phyloP scores from a whole-genome alignment of 257 asterid species.

The Paulownia fortunei region DNA sequence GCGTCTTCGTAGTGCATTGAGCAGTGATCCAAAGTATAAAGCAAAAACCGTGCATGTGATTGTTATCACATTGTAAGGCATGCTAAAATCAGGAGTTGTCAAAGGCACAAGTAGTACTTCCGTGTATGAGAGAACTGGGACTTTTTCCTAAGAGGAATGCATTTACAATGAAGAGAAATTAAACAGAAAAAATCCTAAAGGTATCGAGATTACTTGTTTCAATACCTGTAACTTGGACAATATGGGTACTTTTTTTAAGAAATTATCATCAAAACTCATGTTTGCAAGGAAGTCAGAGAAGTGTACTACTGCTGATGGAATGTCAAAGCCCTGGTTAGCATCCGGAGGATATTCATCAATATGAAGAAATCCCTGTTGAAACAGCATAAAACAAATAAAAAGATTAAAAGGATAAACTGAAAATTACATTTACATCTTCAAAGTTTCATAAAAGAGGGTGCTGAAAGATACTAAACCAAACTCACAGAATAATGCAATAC shows the following conservation, averaged over 20 bases:
- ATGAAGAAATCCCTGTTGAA: constrained; percentile 91
- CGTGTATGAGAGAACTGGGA: constrained; percentile 72
- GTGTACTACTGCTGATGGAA: constrained; percentile 87
- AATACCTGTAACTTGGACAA: constrained; percentile 77
- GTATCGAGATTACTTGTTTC: constrained; percentile 4
- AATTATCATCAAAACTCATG: constrained; percentile 56
- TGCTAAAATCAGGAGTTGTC: constrained; percentile 99
- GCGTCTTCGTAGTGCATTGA: constrained; percentile 86
- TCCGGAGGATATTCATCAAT: constrained; percentile 98
- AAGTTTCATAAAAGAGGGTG: background rate
- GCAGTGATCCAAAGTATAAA: constrained; percentile 90
- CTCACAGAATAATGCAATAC: background rate
- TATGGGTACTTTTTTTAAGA: constrained; percentile 55
- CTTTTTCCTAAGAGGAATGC: constrained; percentile 54
- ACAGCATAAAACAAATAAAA: constrained; percentile 14
- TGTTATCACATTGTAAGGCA: constrained; percentile 98
- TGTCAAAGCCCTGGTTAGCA: constrained; percentile 99
- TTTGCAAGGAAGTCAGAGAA: constrained; percentile 65
- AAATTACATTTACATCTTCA: background rate
- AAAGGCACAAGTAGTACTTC: constrained; percentile 96
- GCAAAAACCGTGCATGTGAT: constrained; percentile 98
- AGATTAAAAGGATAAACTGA: background rate
- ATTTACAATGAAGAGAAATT: constrained; percentile 13
- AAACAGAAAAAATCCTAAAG: background rate
- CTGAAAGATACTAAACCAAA: constrained; percentile 8